A percentile compares a stretch with the other conserved stretches of the same genome.
phyloP scores from a whole-genome alignment of 192 early-diverging fungal genomes.

The Coemansia sp. region DNA sequence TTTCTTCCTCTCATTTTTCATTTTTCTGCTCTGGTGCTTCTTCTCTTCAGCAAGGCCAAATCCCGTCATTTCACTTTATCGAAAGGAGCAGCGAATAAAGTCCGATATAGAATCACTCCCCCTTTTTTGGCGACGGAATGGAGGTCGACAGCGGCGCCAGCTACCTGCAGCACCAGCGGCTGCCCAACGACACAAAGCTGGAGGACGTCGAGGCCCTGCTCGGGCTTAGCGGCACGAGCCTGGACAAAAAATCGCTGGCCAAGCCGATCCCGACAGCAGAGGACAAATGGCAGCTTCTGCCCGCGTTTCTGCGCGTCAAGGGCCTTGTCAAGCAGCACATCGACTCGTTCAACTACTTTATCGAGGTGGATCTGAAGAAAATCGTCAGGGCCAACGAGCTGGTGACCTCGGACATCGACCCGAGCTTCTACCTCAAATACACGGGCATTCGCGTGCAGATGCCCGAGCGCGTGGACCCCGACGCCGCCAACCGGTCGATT shows the following conservation, averaged over 20 bases:
- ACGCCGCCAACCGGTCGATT: slow-evolving; percentile 65
- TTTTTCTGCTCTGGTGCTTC: no score
- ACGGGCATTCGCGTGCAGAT: slow-evolving; percentile 80
- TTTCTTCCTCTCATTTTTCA: no score
- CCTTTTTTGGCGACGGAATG: no score
- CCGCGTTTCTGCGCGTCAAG: slow-evolving; percentile 94
- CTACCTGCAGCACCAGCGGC: slow-evolving; percentile 24
- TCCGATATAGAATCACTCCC: no score
- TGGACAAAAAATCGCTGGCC: slow-evolving; percentile 18
- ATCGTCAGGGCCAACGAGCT: slow-evolving; percentile 90
- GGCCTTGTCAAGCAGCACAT: slow-evolving; percentile 98
- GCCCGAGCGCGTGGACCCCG: slow-evolving; percentile 77
- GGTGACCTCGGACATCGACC: slow-evolving; percentile 91
- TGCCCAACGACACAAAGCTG: slow-evolving; percentile 8
- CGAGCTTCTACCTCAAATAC: slow-evolving; percentile 88
- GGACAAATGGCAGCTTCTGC: slow-evolving; percentile 98
- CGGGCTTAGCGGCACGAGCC: slow-evolving; percentile 4
- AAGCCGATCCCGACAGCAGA: slow-evolving; percentile 50
- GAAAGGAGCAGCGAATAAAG: no score
- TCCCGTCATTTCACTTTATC: no score
- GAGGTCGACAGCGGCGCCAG: slow-evolving; percentile 10
- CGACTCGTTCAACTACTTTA: slow-evolving; percentile 99
- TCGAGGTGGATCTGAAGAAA: slow-evolving; percentile 90
- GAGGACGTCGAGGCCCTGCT: slow-evolving; percentile 25
- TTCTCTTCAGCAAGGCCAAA: no score